A percentile compares a stretch with the other conserved stretches of the same genome.
phyloP scores from a whole-genome alignment of 495 filamentous ascomycete genomes.

The Xylaria nigripes region DNA sequence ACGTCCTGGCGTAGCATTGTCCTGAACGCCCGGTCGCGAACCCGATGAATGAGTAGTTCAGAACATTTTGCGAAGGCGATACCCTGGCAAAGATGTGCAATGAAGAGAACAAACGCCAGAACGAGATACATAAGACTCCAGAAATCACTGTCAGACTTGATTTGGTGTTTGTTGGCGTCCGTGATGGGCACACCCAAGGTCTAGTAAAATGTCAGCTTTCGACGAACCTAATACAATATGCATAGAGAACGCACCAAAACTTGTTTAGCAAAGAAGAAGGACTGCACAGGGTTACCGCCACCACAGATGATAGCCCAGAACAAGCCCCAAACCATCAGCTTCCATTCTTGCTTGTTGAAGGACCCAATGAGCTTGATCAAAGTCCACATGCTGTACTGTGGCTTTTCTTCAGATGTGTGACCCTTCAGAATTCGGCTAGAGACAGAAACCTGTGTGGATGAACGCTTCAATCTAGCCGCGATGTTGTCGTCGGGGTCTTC shows the following conservation, averaged over 20 bases:
- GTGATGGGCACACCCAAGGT: slow-evolving; percentile 31
- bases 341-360: slow-evolving; percentile 72
- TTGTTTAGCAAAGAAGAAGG: slow-evolving; percentile 84
- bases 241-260: slow-evolving; percentile 47
- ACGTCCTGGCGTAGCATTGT: slow-evolving; percentile 91
- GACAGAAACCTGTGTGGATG: slow-evolving; percentile 56
- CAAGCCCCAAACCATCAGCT: slow-evolving; percentile 67
- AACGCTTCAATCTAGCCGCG: slow-evolving; percentile 48
- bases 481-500: slow-evolving; percentile 54
- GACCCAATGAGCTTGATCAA: slow-evolving; percentile 74
- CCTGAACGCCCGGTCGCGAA: slow-evolving; percentile 71
- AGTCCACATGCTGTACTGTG: slow-evolving; percentile 66
- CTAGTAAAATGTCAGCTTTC: slow-evolving; percentile 17
- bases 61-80: slow-evolving; percentile 75
- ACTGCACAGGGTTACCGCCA: slow-evolving; percentile 75
- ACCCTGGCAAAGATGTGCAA: slow-evolving; percentile 62
- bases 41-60: slow-evolving; percentile 72
- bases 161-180: slow-evolving; percentile 23
- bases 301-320: slow-evolving; percentile 74
- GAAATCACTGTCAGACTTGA: slow-evolving; percentile 68
- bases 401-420: slow-evolving; percentile 35
- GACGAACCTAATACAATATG: not conserved
- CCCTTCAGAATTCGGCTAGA: slow-evolving; percentile 62
- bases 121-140: slow-evolving; percentile 94
- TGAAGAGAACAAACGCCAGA: slow-evolving; percentile 70